Evolutionary conservation across 2,329 filamentous ascomycete genomes (phyloP).

Genomic region (Hymenoscyphus fructigenus): DNA sequence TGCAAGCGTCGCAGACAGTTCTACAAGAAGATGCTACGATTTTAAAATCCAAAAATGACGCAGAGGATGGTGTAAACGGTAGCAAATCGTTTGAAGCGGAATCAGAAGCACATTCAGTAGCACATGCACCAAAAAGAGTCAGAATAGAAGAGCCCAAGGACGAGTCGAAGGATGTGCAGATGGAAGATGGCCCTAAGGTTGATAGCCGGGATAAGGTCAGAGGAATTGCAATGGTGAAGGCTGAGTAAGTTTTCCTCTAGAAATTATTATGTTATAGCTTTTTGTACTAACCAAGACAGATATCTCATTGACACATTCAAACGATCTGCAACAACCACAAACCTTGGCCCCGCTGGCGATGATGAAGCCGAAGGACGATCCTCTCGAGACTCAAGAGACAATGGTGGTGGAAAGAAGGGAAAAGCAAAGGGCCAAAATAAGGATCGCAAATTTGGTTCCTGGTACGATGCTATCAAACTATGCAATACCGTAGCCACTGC

Average conservation of each 20-base stretch:
- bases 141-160: conserved; percentile 46
- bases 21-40: conserved; percentile 32
- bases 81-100: too few species aligned
- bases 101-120: too few species aligned
- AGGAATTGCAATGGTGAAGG: conserved; percentile 36
- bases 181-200: conserved; percentile 11
- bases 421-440: conserved; percentile 78
- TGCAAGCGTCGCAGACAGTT: conserved; percentile 28
- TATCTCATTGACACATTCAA: conserved; percentile 32
- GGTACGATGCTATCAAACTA: conserved; percentile 72
- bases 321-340: conserved; percentile 8
- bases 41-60: conserved; percentile 35
- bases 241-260: conserved; percentile 30
- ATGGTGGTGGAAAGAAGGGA: conserved; percentile 50
- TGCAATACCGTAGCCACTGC: conserved; percentile 71
- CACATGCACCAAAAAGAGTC: conserved; percentile 57
- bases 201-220: conserved; percentile 32
- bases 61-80: conserved; percentile 28
- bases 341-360: conserved; percentile 38
- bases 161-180: neutral
- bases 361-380: conserved; percentile 56
- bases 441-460: conserved; percentile 75
- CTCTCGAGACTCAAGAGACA: conserved; percentile 37
- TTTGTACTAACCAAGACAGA: conserved; percentile 17
- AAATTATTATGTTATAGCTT: neutral